Percentiles rank a stretch among this genome's conserved stretches.
phyloP scores from a whole-genome alignment of 192 early-diverging fungal genomes.

The Podila epicladia region DNA sequence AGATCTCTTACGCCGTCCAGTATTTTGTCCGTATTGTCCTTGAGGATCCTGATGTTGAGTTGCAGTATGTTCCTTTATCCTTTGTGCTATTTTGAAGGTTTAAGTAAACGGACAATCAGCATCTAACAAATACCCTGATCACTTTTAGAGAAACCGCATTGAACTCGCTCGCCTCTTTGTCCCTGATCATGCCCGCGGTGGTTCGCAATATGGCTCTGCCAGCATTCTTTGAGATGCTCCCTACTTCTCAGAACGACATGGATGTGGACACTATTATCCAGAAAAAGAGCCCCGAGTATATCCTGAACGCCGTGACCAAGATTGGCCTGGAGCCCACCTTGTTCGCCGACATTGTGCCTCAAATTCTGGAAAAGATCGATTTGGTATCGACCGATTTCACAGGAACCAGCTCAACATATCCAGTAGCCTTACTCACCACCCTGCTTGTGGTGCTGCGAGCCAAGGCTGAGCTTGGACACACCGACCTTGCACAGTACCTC shows the following conservation, averaged over 20 bases:
- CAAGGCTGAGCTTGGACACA: constrained; percentile 46
- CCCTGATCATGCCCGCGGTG: constrained; percentile 51
- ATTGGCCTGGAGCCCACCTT: constrained; percentile 57
- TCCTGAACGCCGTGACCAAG: constrained; percentile 55
- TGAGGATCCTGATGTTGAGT: constrained; percentile 58
- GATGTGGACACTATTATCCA: constrained; percentile 38
- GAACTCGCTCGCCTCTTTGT: constrained; percentile 52
- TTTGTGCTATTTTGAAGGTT: not conserved
- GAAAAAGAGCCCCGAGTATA: constrained; percentile 43
- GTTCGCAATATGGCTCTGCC: constrained; percentile 65
- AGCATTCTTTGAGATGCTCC: constrained; percentile 62
- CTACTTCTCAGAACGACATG: constrained; percentile 49
- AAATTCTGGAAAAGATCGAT: constrained; percentile 64
- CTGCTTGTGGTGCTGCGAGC: constrained; percentile 52
- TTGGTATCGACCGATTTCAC: constrained; percentile 24
- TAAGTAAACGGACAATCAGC: no score
- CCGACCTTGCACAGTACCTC: constrained; percentile 54
- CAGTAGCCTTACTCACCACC: constrained; percentile 55
- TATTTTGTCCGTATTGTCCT: constrained; percentile 61
- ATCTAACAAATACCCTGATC: not conserved
- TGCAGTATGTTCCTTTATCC: constrained; percentile 36
- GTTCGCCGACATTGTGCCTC: constrained; percentile 53
- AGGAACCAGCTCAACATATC: constrained; percentile 52
- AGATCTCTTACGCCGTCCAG: constrained; percentile 63
- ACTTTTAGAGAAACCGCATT: constrained; percentile 57